Evolutionary conservation across 139 green algal species (phyloP).

Genomic region (Limnomonas spitsbergensis): DNA sequence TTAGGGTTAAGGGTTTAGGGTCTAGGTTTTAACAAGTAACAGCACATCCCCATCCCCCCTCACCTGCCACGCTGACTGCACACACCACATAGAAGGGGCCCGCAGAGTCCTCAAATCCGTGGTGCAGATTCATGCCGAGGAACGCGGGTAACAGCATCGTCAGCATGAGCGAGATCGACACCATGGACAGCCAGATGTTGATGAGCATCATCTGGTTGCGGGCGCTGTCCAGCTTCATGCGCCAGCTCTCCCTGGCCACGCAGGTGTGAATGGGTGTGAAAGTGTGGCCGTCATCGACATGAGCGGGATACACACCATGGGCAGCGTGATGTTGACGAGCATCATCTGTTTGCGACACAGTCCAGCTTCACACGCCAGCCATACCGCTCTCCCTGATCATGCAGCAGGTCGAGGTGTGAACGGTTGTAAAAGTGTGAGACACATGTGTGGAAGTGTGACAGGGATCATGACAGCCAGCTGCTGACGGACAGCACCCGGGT

Average conservation of each 20-base stretch:
- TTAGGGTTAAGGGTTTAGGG: too few relatives aligned
- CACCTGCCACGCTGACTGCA: background rate
- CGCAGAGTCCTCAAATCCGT: conserved; percentile 19
- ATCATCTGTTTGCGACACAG: too few relatives aligned
- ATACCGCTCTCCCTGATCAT: too few relatives aligned
- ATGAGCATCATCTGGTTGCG: conserved; percentile 61
- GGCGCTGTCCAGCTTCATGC: conserved; percentile 50
- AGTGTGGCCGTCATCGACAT: background rate
- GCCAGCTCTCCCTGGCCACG: conserved; percentile 24
- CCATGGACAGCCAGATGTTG: conserved; percentile 49
- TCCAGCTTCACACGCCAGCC: too few relatives aligned
- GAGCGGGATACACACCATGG: background rate
- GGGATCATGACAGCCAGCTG: too few relatives aligned
- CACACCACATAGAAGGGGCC: conserved; percentile 9
- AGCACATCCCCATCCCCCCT: too few relatives aligned
- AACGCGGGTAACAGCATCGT: conserved; percentile 31
- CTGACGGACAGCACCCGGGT: too few relatives aligned
- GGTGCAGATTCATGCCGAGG: conserved; percentile 52
- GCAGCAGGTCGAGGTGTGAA: too few relatives aligned
- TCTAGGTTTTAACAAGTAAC: too few relatives aligned
- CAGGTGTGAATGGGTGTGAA: background rate
- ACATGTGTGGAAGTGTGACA: too few relatives aligned
- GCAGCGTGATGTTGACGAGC: too few relatives aligned
- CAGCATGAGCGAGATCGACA: conserved; percentile 44
- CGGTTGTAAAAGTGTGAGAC: too few relatives aligned